Base-by-base conservation (phyloP, 2,329 filamentous ascomycete genomes). In the Trichoderma hamatum region DNA sequence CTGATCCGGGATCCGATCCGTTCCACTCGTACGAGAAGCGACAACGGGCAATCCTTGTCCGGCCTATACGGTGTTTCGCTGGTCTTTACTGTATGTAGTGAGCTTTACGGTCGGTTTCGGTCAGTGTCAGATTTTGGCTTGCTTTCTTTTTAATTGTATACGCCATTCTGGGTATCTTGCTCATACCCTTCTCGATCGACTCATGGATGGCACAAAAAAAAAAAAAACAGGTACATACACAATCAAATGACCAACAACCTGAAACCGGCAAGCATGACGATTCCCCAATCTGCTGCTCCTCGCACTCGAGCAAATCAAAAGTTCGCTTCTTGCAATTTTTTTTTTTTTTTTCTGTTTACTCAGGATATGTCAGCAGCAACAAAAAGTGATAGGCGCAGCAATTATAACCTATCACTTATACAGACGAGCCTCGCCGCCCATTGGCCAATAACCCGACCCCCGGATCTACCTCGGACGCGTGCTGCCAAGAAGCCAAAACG, bases 391-490 rank as follows among this genome's bases (percentile, higher is more conserved):
- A 21, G 46, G 46, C 46, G 58, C 26, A 61, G 43, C 51, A 61
- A 49, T 43, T 49, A 49, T 61, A 61, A 61, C 59, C 43, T 32
- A 49, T 61, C 59, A 61, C 59, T 61, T 63, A 51, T 21, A 63
- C 46, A 63, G 60, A 30, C n/a, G n/a, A n/a, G n/a, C 30, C 51
- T 21, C 54, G 32, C 10, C 34, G 54, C 26, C 51, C 2, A 55
- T 55, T 55, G 51, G 51, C 26, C 51, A 55, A 55, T 16, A 49
- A 19, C 19, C 49, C 11, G 2, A 30, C 51, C 51, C 54, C 28
- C 19, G 54, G 54, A 19, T 28, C 30, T 21, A 28, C 30, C n/a
- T 36, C 54, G 54, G 54, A 19, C 54, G 11, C 30, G 30, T 30
- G 5, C 30, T 11, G 30, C n/a, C 14, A 54, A 4, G 19, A 52